A percentile compares a stretch with the other conserved stretches of the same genome.
Evolutionary conservation across 2,329 filamentous ascomycete species (phyloP).

Genomic region (Fusarium lyarnte): DNA sequence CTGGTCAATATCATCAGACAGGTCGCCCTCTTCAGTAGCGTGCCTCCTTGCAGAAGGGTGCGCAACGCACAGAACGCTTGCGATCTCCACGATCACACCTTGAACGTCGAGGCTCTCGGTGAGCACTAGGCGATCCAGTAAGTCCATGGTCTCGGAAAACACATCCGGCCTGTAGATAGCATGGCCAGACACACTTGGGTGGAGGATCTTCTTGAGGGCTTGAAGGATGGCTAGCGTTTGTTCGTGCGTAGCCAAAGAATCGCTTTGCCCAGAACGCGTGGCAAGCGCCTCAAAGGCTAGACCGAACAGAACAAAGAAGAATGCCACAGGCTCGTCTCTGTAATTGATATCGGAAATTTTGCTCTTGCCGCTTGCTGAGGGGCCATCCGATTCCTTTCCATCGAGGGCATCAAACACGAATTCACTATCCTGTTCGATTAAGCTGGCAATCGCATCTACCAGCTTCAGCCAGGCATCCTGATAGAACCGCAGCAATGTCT

Average conservation of each 20-base stretch:
- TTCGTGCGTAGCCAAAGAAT: constrained; percentile 72
- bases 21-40: constrained; percentile 71
- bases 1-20: constrained; percentile 98
- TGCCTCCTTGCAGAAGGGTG: constrained; percentile 83
- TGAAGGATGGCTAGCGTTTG: constrained; percentile 89
- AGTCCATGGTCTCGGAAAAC: constrained; percentile 96
- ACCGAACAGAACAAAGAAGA: constrained; percentile 98
- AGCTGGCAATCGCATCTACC: constrained; percentile 94
- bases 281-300: constrained; percentile 96
- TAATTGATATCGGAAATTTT: constrained; percentile 92
- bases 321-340: constrained; percentile 95
- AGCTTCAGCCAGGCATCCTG: constrained; percentile 97
- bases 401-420: constrained; percentile 98
- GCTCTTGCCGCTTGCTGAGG: constrained; percentile 59
- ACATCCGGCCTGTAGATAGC: constrained; percentile 96
- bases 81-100: constrained; percentile 92
- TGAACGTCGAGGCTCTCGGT: constrained; percentile 92
- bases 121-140: constrained; percentile 89
- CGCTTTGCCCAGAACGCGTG: constrained; percentile 68
- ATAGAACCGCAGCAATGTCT: constrained; percentile 94
- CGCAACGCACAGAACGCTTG: constrained; percentile 85
- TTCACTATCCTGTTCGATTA: constrained; percentile 97
- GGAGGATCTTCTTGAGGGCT: constrained; percentile 92
- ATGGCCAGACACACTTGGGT: constrained; percentile 93
- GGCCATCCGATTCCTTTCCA: constrained; percentile 72